These are phyloP conservation scores for Lolium perenne DNA, from an alignment of 176 grass and related monocot species.

Conservation along the genomic window DNA sequence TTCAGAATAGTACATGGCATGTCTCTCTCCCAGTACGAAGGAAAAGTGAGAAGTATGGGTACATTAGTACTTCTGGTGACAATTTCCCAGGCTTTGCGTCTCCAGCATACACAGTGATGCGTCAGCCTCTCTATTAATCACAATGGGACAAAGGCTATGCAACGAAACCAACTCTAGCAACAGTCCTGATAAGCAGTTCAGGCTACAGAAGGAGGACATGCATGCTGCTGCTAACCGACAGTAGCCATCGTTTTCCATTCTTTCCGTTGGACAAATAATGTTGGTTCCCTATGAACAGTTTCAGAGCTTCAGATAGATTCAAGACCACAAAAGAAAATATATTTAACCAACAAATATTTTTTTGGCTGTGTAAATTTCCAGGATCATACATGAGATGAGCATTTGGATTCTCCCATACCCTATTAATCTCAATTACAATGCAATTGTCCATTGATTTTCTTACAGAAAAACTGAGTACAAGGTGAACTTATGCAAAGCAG, in stretches of 20 bases:
- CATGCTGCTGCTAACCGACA: background rate
- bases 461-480: no score
- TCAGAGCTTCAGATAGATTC: background rate
- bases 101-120: background rate
- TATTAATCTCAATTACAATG: no score
- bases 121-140: conserved; percentile 35
- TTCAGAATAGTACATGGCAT: background rate
- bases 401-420: no score
- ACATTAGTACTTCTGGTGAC: background rate
- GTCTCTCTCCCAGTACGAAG: background rate
- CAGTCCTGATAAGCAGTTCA: background rate
- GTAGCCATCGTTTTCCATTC: background rate
- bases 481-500: no score
- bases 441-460: no score
- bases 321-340: background rate
- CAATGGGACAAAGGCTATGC: conserved; percentile 49
- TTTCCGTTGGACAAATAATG: background rate
- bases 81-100: conserved; percentile 48
- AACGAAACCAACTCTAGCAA: conserved; percentile 29
- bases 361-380: no score
- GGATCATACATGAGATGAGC: no score
- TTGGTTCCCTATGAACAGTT: background rate
- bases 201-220: background rate
- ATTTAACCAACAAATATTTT: no score
- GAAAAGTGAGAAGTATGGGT: background rate